phyloP scores from a whole-genome alignment of 306 rosid species.

The Acmispon strigosus region DNA sequence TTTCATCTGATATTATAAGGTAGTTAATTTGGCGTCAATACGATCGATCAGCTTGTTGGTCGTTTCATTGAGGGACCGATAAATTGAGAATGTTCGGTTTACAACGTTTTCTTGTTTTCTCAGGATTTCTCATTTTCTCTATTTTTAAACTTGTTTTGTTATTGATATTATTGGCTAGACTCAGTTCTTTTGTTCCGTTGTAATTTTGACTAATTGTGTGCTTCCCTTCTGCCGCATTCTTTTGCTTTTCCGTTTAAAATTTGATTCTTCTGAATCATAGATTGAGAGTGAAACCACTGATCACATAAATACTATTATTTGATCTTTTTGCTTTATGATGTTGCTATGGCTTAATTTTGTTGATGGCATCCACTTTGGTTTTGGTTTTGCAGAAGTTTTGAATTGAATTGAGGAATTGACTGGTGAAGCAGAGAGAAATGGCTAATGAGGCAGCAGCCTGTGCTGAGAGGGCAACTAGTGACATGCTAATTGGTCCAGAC shows the following conservation, averaged over 20 bases:
- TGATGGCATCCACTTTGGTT: background rate
- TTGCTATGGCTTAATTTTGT: background rate
- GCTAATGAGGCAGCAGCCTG: constrained; percentile 71
- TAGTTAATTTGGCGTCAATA: too few species aligned
- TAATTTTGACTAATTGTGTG: background rate
- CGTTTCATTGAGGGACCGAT: background rate
- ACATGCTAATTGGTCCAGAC: constrained; percentile 91
- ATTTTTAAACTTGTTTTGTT: background rate
- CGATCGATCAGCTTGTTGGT: too few species aligned
- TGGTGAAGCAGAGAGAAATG: constrained; percentile 37
- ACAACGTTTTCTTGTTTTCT: background rate
- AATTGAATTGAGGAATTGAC: constrained; percentile 10
- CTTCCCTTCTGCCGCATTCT: background rate
- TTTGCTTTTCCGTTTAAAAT: background rate
- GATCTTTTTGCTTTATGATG: background rate
- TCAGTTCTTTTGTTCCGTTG: background rate
- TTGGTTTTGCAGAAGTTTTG: constrained; percentile 22
- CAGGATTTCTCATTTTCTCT: background rate
- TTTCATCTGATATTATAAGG: too few species aligned
- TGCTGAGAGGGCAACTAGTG: constrained; percentile 96
- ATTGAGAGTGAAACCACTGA: background rate
- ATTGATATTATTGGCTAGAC: background rate
- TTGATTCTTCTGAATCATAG: too few species aligned
- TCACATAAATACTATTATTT: background rate
- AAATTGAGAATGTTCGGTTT: background rate